Percentiles rank a stretch among this genome's conserved stretches.
phyloP scores from a whole-genome alignment of 129 eudicot genomes.

The Smallanthus sonchifolius region DNA sequence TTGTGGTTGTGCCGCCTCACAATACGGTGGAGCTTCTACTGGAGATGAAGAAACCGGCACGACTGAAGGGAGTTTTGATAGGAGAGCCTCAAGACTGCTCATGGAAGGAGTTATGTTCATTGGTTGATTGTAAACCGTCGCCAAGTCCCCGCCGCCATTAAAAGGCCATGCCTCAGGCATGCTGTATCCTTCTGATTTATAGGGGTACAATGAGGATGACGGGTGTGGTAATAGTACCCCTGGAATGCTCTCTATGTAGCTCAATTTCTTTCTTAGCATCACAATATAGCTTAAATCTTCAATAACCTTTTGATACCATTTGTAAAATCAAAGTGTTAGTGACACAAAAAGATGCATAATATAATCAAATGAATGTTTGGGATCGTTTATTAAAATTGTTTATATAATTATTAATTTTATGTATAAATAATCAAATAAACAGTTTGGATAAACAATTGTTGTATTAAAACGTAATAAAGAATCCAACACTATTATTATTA shows the following conservation, averaged over 20 bases:
- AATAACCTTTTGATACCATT: slow-evolving; percentile 40
- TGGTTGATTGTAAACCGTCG: slow-evolving; percentile 35
- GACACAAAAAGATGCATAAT: background rate
- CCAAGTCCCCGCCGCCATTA: slow-evolving; percentile 33
- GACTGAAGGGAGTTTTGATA: slow-evolving; percentile 88
- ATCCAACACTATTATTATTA: too few relatives aligned
- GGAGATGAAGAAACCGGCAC: slow-evolving; percentile 48
- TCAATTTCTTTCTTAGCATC: slow-evolving; percentile 69
- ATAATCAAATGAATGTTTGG: background rate
- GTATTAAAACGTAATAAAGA: too few relatives aligned
- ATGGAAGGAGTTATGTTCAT: slow-evolving; percentile 82
- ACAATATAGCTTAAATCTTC: slow-evolving; percentile 94
- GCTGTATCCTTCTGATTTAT: slow-evolving; percentile 40
- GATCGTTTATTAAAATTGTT: background rate
- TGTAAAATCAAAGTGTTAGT: background rate
- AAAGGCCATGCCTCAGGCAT: slow-evolving; percentile 47
- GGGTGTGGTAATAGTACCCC: slow-evolving; percentile 97
- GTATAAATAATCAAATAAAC: too few relatives aligned
- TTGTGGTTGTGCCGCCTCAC: slow-evolving; percentile 38
- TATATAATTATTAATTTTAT: background rate
- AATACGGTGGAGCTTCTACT: slow-evolving; percentile 22
- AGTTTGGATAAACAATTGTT: too few relatives aligned
- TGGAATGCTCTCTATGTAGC: slow-evolving; percentile 94
- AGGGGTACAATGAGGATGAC: slow-evolving; percentile 78
- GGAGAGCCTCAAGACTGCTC: slow-evolving; percentile 97